Evolutionary conservation across 441 rosid genomes (phyloP).

Genomic region (Adansonia grandidieri): DNA sequence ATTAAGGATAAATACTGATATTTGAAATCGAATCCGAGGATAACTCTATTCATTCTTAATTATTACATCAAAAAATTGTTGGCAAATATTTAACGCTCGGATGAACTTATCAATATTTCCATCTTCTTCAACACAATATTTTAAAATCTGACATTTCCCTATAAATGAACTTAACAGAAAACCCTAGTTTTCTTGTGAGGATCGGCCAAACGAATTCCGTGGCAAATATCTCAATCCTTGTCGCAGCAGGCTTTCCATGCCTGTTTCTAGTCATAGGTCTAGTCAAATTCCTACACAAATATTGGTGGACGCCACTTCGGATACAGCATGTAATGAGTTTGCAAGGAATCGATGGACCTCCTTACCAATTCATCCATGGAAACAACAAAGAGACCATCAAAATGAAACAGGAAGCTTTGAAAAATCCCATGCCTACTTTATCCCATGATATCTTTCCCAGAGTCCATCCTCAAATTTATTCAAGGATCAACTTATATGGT

Average conservation of each 20-base stretch:
- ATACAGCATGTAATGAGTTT: slow-evolving; percentile 31
- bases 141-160: neutral
- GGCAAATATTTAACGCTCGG: no score
- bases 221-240: neutral
- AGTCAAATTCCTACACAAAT: slow-evolving; percentile 30
- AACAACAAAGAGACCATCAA: slow-evolving; percentile 30
- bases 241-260: slow-evolving; percentile 17
- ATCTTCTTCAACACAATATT: neutral
- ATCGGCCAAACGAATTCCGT: neutral
- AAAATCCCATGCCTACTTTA: slow-evolving; percentile 37
- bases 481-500: slow-evolving; percentile 40
- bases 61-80: no score
- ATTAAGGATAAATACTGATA: no score
- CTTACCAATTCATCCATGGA: slow-evolving; percentile 44
- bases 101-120: no score
- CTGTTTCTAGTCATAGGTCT: slow-evolving; percentile 27
- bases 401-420: slow-evolving; percentile 31
- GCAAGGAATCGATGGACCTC: slow-evolving; percentile 47
- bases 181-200: neutral
- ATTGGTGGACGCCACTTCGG: slow-evolving; percentile 42
- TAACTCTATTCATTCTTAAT: no score
- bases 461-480: slow-evolving; percentile 34
- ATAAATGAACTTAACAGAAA: neutral
- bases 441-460: slow-evolving; percentile 38
- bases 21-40: no score